These are phyloP conservation scores for Vanrija sp. DNA, from an alignment of 1,284 basidiomycete genomes.

Conservation along the genomic window DNA sequence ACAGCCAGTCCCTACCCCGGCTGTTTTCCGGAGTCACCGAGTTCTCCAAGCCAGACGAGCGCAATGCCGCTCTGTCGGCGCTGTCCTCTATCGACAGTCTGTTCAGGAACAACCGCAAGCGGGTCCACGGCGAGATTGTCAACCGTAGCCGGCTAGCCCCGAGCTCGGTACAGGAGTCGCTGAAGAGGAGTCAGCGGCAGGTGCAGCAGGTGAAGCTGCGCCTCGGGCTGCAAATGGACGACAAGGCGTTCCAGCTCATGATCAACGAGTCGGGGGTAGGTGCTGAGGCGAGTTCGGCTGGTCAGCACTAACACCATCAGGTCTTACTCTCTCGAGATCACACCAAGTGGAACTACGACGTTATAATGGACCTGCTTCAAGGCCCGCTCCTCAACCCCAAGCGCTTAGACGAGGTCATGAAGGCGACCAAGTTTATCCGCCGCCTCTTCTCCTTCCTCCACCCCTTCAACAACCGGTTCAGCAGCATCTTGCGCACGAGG, in stretches of 20 bases:
- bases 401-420: slow-evolving; percentile 92
- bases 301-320: slow-evolving; percentile 48
- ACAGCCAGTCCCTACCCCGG: slow-evolving; percentile 67
- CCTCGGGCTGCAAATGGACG: slow-evolving; percentile 87
- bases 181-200: slow-evolving; percentile 81
- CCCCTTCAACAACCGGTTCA: slow-evolving; percentile 81
- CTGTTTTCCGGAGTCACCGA: slow-evolving; percentile 78
- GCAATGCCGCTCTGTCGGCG: slow-evolving; percentile 78
- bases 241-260: slow-evolving; percentile 75
- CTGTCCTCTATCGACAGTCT: slow-evolving; percentile 86
- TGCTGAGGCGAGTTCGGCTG: background rate
- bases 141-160: background rate
- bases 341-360: slow-evolving; percentile 87
- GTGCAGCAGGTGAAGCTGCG: slow-evolving; percentile 86
- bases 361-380: slow-evolving; percentile 82
- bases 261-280: slow-evolving; percentile 77
- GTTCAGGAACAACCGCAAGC: slow-evolving; percentile 65
- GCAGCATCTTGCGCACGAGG: slow-evolving; percentile 69
- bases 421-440: slow-evolving; percentile 80
- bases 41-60: slow-evolving; percentile 60
- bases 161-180: slow-evolving; percentile 61
- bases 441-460: slow-evolving; percentile 88
- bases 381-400: slow-evolving; percentile 87
- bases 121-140: slow-evolving; percentile 6
- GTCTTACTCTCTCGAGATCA: slow-evolving; percentile 86